Evolutionary conservation across 495 filamentous ascomycete genomes (phyloP).

Genomic region (Pseudevernia furfuracea): DNA sequence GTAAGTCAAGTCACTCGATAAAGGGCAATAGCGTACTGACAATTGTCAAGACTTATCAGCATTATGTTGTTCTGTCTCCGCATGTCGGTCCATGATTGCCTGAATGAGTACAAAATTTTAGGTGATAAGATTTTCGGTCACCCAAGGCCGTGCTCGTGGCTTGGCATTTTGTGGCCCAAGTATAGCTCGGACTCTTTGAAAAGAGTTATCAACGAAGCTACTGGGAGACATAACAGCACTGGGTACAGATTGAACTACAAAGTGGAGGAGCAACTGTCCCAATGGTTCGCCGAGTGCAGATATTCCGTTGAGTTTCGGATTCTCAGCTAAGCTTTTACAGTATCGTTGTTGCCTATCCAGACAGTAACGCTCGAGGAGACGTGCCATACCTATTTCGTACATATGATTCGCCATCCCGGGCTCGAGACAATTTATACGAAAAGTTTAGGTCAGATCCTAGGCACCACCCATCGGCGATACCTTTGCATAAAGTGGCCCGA

Average conservation of each 20-base stretch:
- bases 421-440: neutral
- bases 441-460: constrained; percentile 21
- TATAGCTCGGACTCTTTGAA: constrained; percentile 9
- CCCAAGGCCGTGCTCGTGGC: constrained; percentile 16
- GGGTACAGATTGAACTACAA: constrained; percentile 6
- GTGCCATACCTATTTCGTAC: neutral
- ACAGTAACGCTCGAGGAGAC: neutral
- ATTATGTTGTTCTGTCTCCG: constrained; percentile 45
- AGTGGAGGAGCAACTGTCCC: neutral
- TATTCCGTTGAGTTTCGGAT: neutral
- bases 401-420: neutral
- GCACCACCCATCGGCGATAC: constrained; percentile 28
- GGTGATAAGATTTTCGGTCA: constrained; percentile 41
- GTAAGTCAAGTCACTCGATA: neutral
- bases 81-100: constrained; percentile 43
- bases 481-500: constrained; percentile 39
- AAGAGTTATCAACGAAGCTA: constrained; percentile 16
- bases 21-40: neutral
- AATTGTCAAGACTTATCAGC: constrained; percentile 34
- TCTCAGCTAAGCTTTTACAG: neutral
- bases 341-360: neutral
- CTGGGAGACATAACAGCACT: constrained; percentile 9
- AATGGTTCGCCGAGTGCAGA: neutral
- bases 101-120: constrained; percentile 40
- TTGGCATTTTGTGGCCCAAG: constrained; percentile 16